Percentiles rank a stretch among this genome's conserved stretches.
These are phyloP conservation scores for Talinum fruticosum DNA, from an alignment of 148 eudicot genomes.

Conservation along the genomic window DNA sequence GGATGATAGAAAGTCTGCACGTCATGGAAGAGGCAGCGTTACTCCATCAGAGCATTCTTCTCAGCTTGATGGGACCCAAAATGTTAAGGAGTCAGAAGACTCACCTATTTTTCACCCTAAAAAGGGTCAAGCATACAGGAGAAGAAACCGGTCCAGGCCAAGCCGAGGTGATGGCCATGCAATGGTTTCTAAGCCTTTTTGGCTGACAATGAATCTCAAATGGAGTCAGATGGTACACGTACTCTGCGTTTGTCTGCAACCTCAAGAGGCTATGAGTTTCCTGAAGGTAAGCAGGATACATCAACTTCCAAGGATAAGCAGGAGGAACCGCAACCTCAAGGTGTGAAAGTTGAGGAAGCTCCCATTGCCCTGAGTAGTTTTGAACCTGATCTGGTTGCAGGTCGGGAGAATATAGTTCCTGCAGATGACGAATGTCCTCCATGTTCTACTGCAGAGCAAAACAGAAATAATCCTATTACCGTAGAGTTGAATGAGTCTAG, in stretches of 20 bases:
- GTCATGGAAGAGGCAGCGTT: conserved; percentile 38
- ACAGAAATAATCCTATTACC: conserved; percentile 35
- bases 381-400: conserved; percentile 33
- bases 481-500: conserved; percentile 40
- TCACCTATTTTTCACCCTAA: conserved; percentile 60
- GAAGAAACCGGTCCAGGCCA: conserved; percentile 66
- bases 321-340: conserved; percentile 34
- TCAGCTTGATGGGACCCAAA: conserved; percentile 46
- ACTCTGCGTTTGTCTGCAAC: conserved; percentile 32
- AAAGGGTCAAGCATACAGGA: conserved; percentile 67
- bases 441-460: conserved; percentile 26
- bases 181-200: conserved; percentile 31
- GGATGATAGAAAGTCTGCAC: conserved; percentile 41
- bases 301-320: conserved; percentile 30
- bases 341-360: conserved; percentile 33
- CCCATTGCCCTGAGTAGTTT: conserved; percentile 25
- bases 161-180: conserved; percentile 61
- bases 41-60: conserved; percentile 58
- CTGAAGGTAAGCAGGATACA: conserved; percentile 30
- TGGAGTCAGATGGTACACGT: conserved; percentile 45
- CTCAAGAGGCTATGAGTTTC: conserved; percentile 25
- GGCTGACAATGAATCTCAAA: conserved; percentile 43
- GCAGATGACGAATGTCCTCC: conserved; percentile 40
- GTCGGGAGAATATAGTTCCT: conserved; percentile 33
- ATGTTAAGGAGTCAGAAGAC: conserved; percentile 56